Conservation (phyloP, 2,329 filamentous ascomycete genomes). For the Chlorencoelia australis region DNA sequence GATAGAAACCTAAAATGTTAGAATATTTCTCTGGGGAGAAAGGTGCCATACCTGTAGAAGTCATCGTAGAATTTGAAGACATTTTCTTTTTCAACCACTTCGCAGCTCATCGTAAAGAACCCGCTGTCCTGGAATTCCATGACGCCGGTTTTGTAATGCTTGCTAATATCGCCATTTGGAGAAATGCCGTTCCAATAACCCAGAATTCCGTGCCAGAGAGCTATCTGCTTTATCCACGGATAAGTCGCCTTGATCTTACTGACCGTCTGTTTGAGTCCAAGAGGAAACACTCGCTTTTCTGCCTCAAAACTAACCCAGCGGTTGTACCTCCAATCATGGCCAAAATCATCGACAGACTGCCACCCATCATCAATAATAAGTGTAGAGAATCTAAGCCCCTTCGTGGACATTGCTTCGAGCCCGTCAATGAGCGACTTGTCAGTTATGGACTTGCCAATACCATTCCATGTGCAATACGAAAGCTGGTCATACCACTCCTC, state of each 20-base stretch:
- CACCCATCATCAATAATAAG: constrained; percentile 15
- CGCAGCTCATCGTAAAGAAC: too few relatives aligned
- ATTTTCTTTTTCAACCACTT: constrained; percentile 8
- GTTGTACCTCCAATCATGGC: too few relatives aligned
- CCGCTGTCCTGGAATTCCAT: constrained; percentile 9
- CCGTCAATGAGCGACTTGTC: constrained; percentile 4
- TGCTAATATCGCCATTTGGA: constrained; percentile 5
- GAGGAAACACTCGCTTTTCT: constrained; percentile 7
- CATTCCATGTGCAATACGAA: constrained; percentile 12
- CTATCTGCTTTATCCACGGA: constrained; percentile 11
- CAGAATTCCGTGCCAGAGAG: constrained; percentile 13
- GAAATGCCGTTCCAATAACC: constrained; percentile 13
- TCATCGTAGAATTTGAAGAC: constrained; percentile 10
- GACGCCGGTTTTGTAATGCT: constrained; percentile 7
- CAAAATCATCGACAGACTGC: constrained; percentile 8
- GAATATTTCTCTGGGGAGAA: too few relatives aligned
- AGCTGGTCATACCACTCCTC: constrained; percentile 5
- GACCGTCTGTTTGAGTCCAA: constrained; percentile 7
- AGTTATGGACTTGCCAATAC: constrained; percentile 8
- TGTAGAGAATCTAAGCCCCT: constrained; percentile 10
- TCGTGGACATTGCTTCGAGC: constrained; percentile 4
- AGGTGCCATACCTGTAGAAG: constrained; percentile 8
- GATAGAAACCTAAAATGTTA: constrained; percentile 6
- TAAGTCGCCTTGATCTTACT: constrained; percentile 1
- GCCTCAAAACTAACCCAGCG: constrained; percentile 11